A percentile compares a stretch with the other conserved stretches of the same genome.
Conservation (phyloP, 1,284 basidiomycete genomes). For the Apiotrichum gamsii region DNA sequence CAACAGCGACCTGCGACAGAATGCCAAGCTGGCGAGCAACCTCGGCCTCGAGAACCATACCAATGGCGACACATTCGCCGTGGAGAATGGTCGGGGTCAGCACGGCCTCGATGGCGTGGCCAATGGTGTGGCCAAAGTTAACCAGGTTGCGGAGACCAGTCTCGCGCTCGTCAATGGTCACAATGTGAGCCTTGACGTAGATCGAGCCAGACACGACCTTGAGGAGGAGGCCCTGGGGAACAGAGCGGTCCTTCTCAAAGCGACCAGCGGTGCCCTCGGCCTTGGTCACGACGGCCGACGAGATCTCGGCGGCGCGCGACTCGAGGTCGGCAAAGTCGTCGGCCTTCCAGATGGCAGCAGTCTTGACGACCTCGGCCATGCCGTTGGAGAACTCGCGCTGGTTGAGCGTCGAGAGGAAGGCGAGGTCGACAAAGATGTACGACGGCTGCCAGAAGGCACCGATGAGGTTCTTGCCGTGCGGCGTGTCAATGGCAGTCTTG, state of each 20-base stretch:
- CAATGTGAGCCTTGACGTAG: slow-evolving; percentile 88
- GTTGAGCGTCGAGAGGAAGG: slow-evolving; percentile 90
- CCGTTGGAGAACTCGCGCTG: slow-evolving; percentile 92
- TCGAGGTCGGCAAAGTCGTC: slow-evolving; percentile 78
- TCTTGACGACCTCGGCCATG: slow-evolving; percentile 97
- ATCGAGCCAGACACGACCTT: slow-evolving; percentile 80
- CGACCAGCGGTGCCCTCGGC: slow-evolving; percentile 58
- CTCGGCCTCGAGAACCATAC: slow-evolving; percentile 91
- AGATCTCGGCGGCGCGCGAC: slow-evolving; percentile 72
- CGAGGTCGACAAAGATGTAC: slow-evolving; percentile 95
- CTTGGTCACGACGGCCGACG: slow-evolving; percentile 62
- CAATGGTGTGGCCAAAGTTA: slow-evolving; percentile 95
- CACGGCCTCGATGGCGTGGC: slow-evolving; percentile 91
- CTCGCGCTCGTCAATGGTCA: slow-evolving; percentile 90
- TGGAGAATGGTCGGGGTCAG: slow-evolving; percentile 85
- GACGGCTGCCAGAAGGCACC: slow-evolving; percentile 98
- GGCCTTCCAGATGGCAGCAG: slow-evolving; percentile 92
- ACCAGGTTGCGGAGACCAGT: slow-evolving; percentile 91
- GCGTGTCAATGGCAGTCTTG: slow-evolving; percentile 97
- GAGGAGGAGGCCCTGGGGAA: slow-evolving; percentile 61
- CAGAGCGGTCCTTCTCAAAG: slow-evolving; percentile 60
- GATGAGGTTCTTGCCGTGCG: slow-evolving; percentile 93
- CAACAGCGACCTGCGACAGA: slow-evolving; percentile 80
- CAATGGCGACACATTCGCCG: slow-evolving; percentile 86
- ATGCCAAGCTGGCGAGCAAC: slow-evolving; percentile 79